phyloP scores from a whole-genome alignment of 2,329 filamentous ascomycete genomes.

The Xylariaceae sp. region DNA sequence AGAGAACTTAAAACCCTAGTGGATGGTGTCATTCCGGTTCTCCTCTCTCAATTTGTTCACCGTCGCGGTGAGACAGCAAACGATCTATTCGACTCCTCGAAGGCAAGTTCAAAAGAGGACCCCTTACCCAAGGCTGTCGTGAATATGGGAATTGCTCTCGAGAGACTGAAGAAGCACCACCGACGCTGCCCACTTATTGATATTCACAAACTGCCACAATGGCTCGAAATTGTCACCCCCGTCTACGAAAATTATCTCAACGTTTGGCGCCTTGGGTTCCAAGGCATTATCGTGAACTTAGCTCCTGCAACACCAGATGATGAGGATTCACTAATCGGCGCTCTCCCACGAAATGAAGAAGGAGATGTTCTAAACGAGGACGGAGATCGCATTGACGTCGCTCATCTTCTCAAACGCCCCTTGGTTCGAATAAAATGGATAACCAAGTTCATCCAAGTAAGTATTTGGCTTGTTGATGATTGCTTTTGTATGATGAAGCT shows the following conservation, averaged over 20 bases:
- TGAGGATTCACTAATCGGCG: constrained; percentile 57
- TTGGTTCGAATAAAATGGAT: constrained; percentile 86
- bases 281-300: constrained; percentile 90
- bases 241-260: constrained; percentile 84
- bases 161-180: constrained; percentile 78
- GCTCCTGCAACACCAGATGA: constrained; percentile 65
- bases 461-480: constrained; percentile 5
- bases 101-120: constrained; percentile 52
- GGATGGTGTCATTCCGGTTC: constrained; percentile 89
- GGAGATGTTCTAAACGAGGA: constrained; percentile 69
- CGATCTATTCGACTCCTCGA: constrained; percentile 63
- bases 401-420: constrained; percentile 85
- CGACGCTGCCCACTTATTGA: constrained; percentile 74
- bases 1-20: constrained; percentile 90
- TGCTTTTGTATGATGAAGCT: constrained; percentile 24
- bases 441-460: constrained; percentile 74
- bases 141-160: constrained; percentile 87
- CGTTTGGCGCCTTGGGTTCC: constrained; percentile 89
- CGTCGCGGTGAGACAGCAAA: constrained; percentile 62
- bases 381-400: constrained; percentile 90
- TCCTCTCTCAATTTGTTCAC: constrained; percentile 80
- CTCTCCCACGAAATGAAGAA: constrained; percentile 59
- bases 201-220: constrained; percentile 68
- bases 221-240: constrained; percentile 75
- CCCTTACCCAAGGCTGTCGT: constrained; percentile 81